A percentile compares a stretch with the other conserved stretches of the same genome.
Evolutionary conservation across 352 stramenopile species (phyloP).

Genomic region (Phytophthora sansomeana): DNA sequence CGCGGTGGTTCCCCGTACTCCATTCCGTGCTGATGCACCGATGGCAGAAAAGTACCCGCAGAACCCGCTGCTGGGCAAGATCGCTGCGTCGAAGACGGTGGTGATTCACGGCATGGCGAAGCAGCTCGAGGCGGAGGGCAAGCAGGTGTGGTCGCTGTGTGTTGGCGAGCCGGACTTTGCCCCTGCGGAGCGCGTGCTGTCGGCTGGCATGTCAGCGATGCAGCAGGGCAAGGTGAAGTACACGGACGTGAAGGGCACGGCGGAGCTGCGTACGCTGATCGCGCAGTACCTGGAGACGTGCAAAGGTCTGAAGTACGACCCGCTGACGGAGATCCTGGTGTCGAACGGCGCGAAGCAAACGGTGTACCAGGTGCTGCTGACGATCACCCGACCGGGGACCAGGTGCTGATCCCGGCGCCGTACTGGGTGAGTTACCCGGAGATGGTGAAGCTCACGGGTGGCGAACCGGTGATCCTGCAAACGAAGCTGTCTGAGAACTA

Average conservation of each 20-base stretch:
- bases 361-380: constrained; percentile 94
- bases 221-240: constrained; percentile 89
- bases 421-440: constrained; percentile 98
- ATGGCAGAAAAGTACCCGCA: constrained; percentile 69
- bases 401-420: constrained; percentile 95
- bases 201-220: constrained; percentile 72
- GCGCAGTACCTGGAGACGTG: constrained; percentile 83
- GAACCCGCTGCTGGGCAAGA: constrained; percentile 85
- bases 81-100: constrained; percentile 92
- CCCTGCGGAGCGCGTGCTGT: constrained; percentile 86
- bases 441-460: constrained; percentile 94
- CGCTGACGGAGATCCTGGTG: constrained; percentile 94
- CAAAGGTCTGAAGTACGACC: constrained; percentile 91
- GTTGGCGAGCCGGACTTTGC: constrained; percentile 95
- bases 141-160: constrained; percentile 91
- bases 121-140: constrained; percentile 92
- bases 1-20: neutral
- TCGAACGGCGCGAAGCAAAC: constrained; percentile 97
- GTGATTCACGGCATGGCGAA: constrained; percentile 96
- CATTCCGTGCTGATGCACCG: constrained; percentile 5
- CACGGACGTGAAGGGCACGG: constrained; percentile 93
- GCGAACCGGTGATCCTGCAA: constrained; percentile 92
- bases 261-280: constrained; percentile 88
- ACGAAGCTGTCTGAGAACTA: constrained; percentile 92
- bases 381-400: constrained; percentile 91